Evolutionary conservation across 2,329 filamentous ascomycete genomes (phyloP).

Genomic region (Paraconiothyrium brasiliense): DNA sequence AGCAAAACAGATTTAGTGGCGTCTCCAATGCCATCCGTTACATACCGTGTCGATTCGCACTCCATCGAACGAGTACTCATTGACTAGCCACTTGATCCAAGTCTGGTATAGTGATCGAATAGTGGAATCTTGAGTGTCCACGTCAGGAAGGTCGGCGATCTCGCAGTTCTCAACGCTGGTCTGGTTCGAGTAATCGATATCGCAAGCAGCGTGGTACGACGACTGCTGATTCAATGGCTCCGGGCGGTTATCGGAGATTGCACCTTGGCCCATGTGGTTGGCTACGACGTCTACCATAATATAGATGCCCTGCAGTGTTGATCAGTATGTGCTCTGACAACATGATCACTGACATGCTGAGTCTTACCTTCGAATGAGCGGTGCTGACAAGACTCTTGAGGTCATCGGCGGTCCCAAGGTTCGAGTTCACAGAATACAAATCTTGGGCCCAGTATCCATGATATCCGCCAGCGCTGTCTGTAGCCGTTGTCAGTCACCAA

Average conservation of each 20-base stretch:
- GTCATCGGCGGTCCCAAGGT: conserved; percentile 60
- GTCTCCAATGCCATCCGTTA: background rate
- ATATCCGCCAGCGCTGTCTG: conserved; percentile 57
- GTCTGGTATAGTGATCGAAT: conserved; percentile 36
- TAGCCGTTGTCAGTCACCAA: conserved; percentile 21
- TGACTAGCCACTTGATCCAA: conserved; percentile 44
- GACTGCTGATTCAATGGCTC: conserved; percentile 38
- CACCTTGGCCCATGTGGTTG: conserved; percentile 54
- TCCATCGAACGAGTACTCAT: conserved; percentile 57
- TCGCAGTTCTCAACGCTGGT: conserved; percentile 42
- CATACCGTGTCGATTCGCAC: conserved; percentile 65
- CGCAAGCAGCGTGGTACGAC: conserved; percentile 38
- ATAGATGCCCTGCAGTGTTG: conserved; percentile 45
- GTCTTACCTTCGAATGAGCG: conserved; percentile 57
- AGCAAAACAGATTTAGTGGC: background rate
- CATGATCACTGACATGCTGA: background rate
- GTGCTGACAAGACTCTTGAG: conserved; percentile 57
- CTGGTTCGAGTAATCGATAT: conserved; percentile 45
- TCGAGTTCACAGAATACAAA: conserved; percentile 58
- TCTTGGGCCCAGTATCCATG: conserved; percentile 63
- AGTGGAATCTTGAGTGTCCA: conserved; percentile 37
- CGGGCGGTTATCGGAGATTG: conserved; percentile 39
- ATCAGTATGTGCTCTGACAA: conserved; percentile 1
- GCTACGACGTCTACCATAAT: conserved; percentile 64
- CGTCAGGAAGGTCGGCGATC: conserved; percentile 42